Evolutionary conservation across 83 land plant species (phyloP).

Genomic region (Picea abies): DNA sequence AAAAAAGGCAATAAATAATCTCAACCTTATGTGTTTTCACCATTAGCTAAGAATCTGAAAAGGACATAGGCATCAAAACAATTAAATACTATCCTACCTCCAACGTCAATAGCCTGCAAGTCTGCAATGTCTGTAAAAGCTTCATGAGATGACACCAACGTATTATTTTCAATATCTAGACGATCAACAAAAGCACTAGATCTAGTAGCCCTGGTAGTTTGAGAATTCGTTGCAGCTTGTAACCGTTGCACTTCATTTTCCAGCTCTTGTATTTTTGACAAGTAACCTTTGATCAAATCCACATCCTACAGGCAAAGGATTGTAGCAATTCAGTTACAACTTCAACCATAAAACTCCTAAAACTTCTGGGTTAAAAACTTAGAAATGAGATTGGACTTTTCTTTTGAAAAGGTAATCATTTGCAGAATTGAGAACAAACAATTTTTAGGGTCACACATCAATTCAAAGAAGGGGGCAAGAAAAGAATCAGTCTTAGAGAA

Average conservation of each 20-base stretch:
- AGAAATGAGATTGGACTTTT: not conserved
- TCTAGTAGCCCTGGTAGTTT: conserved; percentile 19
- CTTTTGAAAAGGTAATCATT: no score
- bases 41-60: not conserved
- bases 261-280: conserved; percentile 72
- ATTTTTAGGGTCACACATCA: not conserved
- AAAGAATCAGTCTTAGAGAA: no score
- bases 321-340: not conserved
- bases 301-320: conserved; percentile 44
- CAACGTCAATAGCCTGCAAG: conserved; percentile 18
- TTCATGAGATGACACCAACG: conserved; percentile 15
- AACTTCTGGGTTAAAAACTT: not conserved
- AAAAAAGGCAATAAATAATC: not conserved
- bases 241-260: conserved; percentile 62
- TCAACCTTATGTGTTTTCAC: not conserved
- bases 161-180: conserved; percentile 47
- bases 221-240: conserved; percentile 15
- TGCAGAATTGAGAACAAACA: not conserved
- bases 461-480: no score
- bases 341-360: not conserved
- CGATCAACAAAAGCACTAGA: conserved; percentile 21
- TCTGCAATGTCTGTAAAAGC: conserved; percentile 29
- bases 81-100: conserved; percentile 20
- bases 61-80: not conserved
- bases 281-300: conserved; percentile 59